Base-by-base conservation (phyloP, 345 rosid genomes). In the Leavenworthia alabamica region DNA sequence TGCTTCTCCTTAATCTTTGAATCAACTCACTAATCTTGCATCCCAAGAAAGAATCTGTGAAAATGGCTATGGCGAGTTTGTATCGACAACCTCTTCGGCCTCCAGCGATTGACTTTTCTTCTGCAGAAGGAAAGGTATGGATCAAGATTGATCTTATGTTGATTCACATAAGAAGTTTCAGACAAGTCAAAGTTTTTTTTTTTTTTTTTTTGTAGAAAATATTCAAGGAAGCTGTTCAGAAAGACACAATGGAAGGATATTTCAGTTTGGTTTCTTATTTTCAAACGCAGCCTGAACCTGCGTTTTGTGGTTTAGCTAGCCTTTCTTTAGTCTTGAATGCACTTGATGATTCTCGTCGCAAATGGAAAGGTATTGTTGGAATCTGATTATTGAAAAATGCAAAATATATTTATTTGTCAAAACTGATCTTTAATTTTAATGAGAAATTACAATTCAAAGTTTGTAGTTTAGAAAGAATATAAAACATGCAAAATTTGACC, bases 221-320 rank as follows among this genome's bases (percentile, higher is more conserved):
- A 42, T 91, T 91, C 73, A 64, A 67, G 5, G 98, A 91, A 67
- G 86, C 98, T 1, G 81, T 88, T 75, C 95, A 84, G 68, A 77
- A 80, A 37, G 96, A 92, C 7, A 88, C 98, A 0, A 88, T 88
- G 95, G 98, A 91, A 75, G 90, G 96, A 5, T 88, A 86, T 59
- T 91, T 80, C 60, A 81, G 73, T 78, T 65, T 88, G 69, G 79
- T 84, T 63, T 86, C 95, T 15, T 72, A 84, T 67, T 88, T 86
- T 23, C 92, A 91, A 71, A 91, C 98, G 0, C 98, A 91, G 27
- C 88, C 96, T 0, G 98, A 91, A 81, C 96, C 98, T 15, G 95
- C 92, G 0, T 88, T 78, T 70, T 91, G 95, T 76, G 98, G 98
- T 12, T 71, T 86, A 56, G 96, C 96, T 19, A 91, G 83, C 29